These are phyloP conservation scores for Melanomma pulvis-pyrius DNA, from an alignment of 495 filamentous ascomycete genomes.

Conservation along the genomic window DNA sequence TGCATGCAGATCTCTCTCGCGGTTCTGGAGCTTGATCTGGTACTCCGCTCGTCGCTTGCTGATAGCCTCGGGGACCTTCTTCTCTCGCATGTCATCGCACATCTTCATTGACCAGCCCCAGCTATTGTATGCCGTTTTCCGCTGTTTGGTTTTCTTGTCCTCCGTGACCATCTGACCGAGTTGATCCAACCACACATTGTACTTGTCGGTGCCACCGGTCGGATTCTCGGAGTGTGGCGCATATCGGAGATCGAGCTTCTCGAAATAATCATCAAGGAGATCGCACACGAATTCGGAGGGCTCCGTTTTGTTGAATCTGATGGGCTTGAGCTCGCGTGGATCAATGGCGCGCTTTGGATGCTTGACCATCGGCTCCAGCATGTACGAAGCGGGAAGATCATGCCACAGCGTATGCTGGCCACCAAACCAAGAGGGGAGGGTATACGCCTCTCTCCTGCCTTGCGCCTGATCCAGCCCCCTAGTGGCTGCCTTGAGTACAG, in stretches of 20 bases:
- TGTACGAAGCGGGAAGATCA: slow-evolving; percentile 9
- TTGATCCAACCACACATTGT: not conserved
- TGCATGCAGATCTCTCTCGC: not conserved
- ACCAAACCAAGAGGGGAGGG: slow-evolving; percentile 8
- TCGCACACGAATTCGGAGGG: not conserved
- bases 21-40: not conserved
- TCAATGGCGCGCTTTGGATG: not conserved
- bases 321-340: not conserved
- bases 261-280: slow-evolving; percentile 22
- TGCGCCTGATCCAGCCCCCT: not conserved
- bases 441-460: not conserved
- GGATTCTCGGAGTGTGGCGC: slow-evolving; percentile 3
- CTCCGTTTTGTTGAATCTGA: not conserved
- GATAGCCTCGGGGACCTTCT: not conserved
- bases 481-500: not conserved
- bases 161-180: slow-evolving; percentile 10
- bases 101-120: slow-evolving; percentile 14
- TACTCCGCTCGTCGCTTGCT: not conserved
- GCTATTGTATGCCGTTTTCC: not conserved
- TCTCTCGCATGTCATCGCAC: not conserved
- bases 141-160: not conserved
- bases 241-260: slow-evolving; percentile 6
- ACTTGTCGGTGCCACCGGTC: slow-evolving; percentile 1
- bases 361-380: slow-evolving; percentile 6
- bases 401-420: slow-evolving; percentile 5